Conservation (phyloP, 768 basidiomycete species). For the Suillus sp. region DNA sequence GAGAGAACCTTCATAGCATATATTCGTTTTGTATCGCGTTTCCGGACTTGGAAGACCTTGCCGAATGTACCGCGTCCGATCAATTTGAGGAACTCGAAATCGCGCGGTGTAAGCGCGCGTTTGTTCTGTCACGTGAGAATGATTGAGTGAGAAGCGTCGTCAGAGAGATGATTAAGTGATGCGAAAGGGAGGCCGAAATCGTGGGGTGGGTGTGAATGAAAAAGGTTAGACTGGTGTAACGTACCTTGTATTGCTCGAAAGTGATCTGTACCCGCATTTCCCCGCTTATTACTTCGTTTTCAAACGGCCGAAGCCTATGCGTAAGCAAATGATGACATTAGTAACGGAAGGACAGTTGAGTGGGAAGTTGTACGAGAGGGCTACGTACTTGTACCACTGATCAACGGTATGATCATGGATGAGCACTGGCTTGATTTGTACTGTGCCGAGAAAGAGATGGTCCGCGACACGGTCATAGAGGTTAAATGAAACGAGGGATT, state of each 20-base stretch:
- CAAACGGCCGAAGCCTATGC: conserved; percentile 68
- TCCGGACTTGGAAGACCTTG: conserved; percentile 98
- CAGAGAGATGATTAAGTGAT: conserved; percentile 21
- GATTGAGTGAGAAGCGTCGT: conserved; percentile 21
- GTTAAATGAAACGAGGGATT: conserved; percentile 81
- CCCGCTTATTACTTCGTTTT: conserved; percentile 83
- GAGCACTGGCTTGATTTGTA: conserved; percentile 89
- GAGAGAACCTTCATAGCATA: conserved; percentile 99
- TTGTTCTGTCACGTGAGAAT: conserved; percentile 58
- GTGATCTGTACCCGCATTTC: conserved; percentile 95
- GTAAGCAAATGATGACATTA: conserved; percentile 17
- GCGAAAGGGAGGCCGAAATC: conserved; percentile 25
- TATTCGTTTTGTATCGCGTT: conserved; percentile 96
- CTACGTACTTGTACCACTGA: conserved; percentile 92
- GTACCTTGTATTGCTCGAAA: conserved; percentile 87
- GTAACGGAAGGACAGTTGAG: conserved; percentile 19
- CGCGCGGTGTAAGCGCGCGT: conserved; percentile 86
- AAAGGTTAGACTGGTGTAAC: conserved; percentile 31
- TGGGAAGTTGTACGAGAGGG: conserved; percentile 20
- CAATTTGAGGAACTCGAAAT: conserved; percentile 98
- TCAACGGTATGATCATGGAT: conserved; percentile 95
- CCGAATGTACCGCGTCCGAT: conserved; percentile 99
- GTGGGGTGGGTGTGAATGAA: conserved; percentile 30
- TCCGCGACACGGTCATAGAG: conserved; percentile 89
- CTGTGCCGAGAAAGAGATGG: conserved; percentile 86